Evolutionary conservation across 2,329 filamentous ascomycete species (phyloP), one percentile per base, ranked within the genome.

Genomic region (Penicillium fuscoglaucum): DNA sequence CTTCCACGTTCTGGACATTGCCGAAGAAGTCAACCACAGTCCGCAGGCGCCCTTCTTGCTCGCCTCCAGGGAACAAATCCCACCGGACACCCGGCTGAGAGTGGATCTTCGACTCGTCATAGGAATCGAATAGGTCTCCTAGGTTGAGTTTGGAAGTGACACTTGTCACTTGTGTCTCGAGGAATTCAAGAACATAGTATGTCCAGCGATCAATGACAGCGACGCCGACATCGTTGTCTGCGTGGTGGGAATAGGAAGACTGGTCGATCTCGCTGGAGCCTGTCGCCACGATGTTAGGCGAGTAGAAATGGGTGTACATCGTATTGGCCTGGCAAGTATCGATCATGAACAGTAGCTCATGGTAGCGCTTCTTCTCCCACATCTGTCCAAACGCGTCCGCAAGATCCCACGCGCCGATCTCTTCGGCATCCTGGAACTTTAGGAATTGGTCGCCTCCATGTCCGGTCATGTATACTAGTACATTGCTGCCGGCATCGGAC

Each of bases 301-400:
- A 96, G 81, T 99, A 99, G 71, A 99, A 91, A 69, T 96, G 93
- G 73, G 88, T 93, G 79, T 96, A 99, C 92, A 99, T 97, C 33
- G 95, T 99, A 76, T 99, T 99, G 55, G 95, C 95, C 79, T 99
- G 95, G 79, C 95, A 99, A 0, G 95, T 99, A 76, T 99, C 95
- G 77, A 99, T 99, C 95, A 99, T 99, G 82, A 99, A 99, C 58
- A 99, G 85, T 67, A 99, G 87, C 77, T 99, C 95, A 74, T 98
- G 91, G 77, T 98, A 99, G 81, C 95, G 88, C 80, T 96, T 96
- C 86, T 99, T 99, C 83, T 99, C 95, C 90, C 93, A 97, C 95
- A 99, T 99, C 81, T 99, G 93, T 77, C 96, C 92, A 74, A 99
- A 98, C 0, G 95, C 95, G 76, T 99, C 91, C 6, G 96, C 95